Evolutionary conservation across 495 filamentous ascomycete species (phyloP).

Genomic region (Lasiosphaeria ovina): DNA sequence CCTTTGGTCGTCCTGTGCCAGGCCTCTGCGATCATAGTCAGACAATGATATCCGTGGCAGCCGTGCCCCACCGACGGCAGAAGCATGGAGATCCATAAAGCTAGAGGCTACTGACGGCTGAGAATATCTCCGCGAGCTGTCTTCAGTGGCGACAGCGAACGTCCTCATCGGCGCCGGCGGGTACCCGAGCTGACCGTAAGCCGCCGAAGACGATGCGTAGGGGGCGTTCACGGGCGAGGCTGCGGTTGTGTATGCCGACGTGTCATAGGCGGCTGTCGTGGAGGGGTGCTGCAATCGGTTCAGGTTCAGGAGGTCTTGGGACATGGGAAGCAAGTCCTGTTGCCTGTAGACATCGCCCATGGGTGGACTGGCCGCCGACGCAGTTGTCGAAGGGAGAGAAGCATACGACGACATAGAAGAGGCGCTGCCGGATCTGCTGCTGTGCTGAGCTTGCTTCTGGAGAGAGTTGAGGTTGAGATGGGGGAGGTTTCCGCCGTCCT

Average conservation of each 20-base stretch:
- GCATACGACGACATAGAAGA: slow-evolving; percentile 66
- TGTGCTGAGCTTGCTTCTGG: slow-evolving; percentile 36
- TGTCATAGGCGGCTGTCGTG: slow-evolving; percentile 49
- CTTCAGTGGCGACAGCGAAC: slow-evolving; percentile 55
- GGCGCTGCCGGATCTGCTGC: slow-evolving; percentile 40
- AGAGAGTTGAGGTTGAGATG: slow-evolving; percentile 47
- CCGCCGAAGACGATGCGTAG: slow-evolving; percentile 66
- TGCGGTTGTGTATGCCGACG: slow-evolving; percentile 50
- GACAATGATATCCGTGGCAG: slow-evolving; percentile 55
- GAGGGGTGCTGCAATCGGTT: slow-evolving; percentile 48
- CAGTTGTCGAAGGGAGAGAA: slow-evolving; percentile 65
- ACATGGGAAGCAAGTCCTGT: slow-evolving; percentile 69
- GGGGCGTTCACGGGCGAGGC: slow-evolving; percentile 62
- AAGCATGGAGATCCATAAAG: slow-evolving; percentile 20
- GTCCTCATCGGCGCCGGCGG: slow-evolving; percentile 62
- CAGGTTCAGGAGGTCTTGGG: slow-evolving; percentile 68
- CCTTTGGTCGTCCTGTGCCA: slow-evolving; percentile 60
- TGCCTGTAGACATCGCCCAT: slow-evolving; percentile 57
- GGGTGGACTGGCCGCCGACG: slow-evolving; percentile 71
- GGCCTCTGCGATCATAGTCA: slow-evolving; percentile 60
- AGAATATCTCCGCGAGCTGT: slow-evolving; percentile 74
- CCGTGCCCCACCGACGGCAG: slow-evolving; percentile 35
- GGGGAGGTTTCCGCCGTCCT: slow-evolving; percentile 28
- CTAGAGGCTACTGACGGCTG: slow-evolving; percentile 78
- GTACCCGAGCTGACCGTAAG: slow-evolving; percentile 63